These are phyloP conservation scores for Kluyveromyces wickerhamii DNA, from an alignment of 805 yeast species.

Conservation along the genomic window DNA sequence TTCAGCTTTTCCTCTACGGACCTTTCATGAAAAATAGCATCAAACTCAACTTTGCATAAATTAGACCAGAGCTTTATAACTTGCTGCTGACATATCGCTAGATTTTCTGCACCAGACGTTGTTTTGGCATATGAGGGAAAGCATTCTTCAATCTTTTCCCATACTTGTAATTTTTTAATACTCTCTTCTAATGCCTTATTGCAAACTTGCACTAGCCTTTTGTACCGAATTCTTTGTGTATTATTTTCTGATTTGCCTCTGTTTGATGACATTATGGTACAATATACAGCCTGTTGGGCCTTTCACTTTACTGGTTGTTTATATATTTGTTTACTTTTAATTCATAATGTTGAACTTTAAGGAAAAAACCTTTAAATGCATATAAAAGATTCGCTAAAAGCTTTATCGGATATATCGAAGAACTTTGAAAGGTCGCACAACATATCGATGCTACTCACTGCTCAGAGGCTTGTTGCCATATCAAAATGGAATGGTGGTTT, in stretches of 20 bases:
- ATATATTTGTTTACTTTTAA: too few species aligned
- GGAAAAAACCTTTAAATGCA: neutral
- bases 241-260: neutral
- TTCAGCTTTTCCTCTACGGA: conserved; percentile 30
- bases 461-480: conserved; percentile 23
- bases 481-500: conserved; percentile 42
- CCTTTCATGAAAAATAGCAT: conserved; percentile 43
- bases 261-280: neutral
- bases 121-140: conserved; percentile 45
- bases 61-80: conserved; percentile 44
- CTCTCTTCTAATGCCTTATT: conserved; percentile 48
- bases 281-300: too few species aligned
- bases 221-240: conserved; percentile 34
- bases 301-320: too few species aligned
- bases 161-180: conserved; percentile 37
- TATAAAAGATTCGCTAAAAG: neutral
- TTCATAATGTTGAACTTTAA: too few species aligned
- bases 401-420: neutral
- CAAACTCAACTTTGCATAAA: conserved; percentile 45
- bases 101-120: conserved; percentile 37
- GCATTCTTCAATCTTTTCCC: conserved; percentile 45
- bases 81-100: conserved; percentile 44
- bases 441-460: conserved; percentile 17
- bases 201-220: conserved; percentile 42
- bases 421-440: conserved; percentile 15